phyloP scores from a whole-genome alignment of 176 grass and related monocot species.

The Alopecurus myosuroides region DNA sequence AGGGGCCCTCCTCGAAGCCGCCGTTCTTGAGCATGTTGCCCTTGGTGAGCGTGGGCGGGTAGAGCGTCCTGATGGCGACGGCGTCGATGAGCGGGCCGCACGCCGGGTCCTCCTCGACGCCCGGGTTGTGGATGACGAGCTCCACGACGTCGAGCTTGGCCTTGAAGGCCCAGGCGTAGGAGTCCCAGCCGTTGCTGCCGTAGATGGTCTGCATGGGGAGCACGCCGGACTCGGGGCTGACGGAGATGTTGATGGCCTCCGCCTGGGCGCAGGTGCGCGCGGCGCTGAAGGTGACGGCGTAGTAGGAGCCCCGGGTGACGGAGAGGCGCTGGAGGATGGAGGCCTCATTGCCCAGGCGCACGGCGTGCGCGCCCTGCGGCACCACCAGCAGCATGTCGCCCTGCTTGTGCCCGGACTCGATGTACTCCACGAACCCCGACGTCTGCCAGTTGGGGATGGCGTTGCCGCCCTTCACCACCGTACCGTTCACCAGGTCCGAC shows the following conservation, averaged over 20 bases:
- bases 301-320: constrained; percentile 52
- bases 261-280: constrained; percentile 89
- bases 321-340: constrained; percentile 61
- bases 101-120: constrained; percentile 83
- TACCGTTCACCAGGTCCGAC: constrained; percentile 59
- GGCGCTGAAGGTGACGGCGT: constrained; percentile 88
- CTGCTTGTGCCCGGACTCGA: constrained; percentile 91
- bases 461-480: constrained; percentile 44
- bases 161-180: constrained; percentile 83
- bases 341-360: constrained; percentile 89
- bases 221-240: constrained; percentile 74
- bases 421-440: constrained; percentile 83
- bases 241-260: constrained; percentile 78
- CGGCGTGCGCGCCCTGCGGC: constrained; percentile 76
- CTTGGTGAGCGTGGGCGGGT: constrained; percentile 45
- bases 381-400: constrained; percentile 93
- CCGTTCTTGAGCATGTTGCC: constrained; percentile 90
- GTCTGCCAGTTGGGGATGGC: constrained; percentile 68
- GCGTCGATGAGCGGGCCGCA: constrained; percentile 88
- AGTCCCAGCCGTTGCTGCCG: constrained; percentile 93
- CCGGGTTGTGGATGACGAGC: constrained; percentile 81
- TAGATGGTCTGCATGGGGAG: constrained; percentile 90
- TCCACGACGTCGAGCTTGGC: constrained; percentile 43
- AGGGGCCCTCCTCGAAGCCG: constrained; percentile 86
- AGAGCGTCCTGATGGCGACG: constrained; percentile 56